Evolutionary conservation across 768 basidiomycete species (phyloP), one percentile per base, ranked within the genome.

Genomic region (Asterophora parasitica): DNA sequence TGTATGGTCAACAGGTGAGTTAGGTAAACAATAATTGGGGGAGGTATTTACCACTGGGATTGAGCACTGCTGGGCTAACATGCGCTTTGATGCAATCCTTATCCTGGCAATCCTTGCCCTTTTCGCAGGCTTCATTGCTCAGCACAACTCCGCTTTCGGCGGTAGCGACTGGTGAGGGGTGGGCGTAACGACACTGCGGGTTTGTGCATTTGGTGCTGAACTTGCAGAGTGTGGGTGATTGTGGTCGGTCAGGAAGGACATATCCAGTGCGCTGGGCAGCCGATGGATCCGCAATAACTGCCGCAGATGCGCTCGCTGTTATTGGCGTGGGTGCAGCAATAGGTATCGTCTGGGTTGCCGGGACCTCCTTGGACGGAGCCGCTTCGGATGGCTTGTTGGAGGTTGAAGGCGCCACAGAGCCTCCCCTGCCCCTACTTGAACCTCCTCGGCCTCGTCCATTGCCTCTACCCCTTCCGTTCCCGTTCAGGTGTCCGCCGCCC

Each of bases 151-250:
- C 96, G 58, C 88, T 93, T 68, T 95, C 92, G 27, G 87, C 76
- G 13, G 95, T 96, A 5, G 96, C 94, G 3, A 93, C 91, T n/a
- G 96, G 96, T 7, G 89, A 92, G 4, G 96, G 94, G 65, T 99
- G 96, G 7, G 92, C 91, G 65, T 82, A 98, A 13, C 87, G 77
- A 65, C 96, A 99, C 38, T 84, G 75, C 0, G 87, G 75, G 64
- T 97, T 95, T 41, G 85, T 87, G 67, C 96, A 99, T 56, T 93
- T 95, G 17, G 85, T 74, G 9, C 79, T 83, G 55, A 88, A 98
- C 69, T 96, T 96, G 81, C 96, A 99, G 16, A 99, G 74, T 0
- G 88, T 90, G 0, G 90, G 90, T 1, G 90, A 90, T 57, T 86
- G 85, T 1, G 89, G 90, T 27, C 90, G 77, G 51, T 86, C 82